phyloP scores from a whole-genome alignment of 352 stramenopile species.

The Globisporangium paroecandrum region DNA sequence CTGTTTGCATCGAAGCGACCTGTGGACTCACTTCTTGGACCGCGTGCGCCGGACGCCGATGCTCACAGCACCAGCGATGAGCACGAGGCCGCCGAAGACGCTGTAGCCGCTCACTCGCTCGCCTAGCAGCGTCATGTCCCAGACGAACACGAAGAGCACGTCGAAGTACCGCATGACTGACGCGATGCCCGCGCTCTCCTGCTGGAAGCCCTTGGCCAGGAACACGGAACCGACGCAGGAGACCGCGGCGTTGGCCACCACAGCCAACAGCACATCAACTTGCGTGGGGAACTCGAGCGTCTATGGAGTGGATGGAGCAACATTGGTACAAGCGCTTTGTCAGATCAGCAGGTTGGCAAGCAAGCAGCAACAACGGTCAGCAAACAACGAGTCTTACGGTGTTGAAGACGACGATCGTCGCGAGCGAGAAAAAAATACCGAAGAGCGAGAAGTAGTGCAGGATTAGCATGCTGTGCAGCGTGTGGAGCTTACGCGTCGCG shows the following conservation, averaged over 20 bases:
- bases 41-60: constrained; percentile 45
- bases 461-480: constrained; percentile 30
- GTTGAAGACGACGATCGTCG: constrained; percentile 27
- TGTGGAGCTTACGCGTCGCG: constrained; percentile 49
- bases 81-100: constrained; percentile 51
- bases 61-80: constrained; percentile 41
- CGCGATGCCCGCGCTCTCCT: constrained; percentile 52
- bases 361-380: neutral
- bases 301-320: constrained; percentile 1
- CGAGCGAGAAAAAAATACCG: constrained; percentile 25
- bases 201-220: constrained; percentile 57
- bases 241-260: constrained; percentile 43
- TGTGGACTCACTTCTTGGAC: constrained; percentile 19
- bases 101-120: constrained; percentile 57
- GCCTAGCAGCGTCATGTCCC: constrained; percentile 44
- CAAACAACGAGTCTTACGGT: constrained; percentile 22
- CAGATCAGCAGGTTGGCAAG: neutral
- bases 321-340: neutral
- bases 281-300: constrained; percentile 20
- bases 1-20: too few species aligned
- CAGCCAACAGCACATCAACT: constrained; percentile 29
- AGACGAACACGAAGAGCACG: constrained; percentile 62
- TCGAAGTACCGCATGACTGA: constrained; percentile 74
- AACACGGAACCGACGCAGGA: constrained; percentile 53
- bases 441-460: constrained; percentile 43